Percentiles rank a stretch among this genome's conserved stretches.
These are phyloP conservation scores for Volvox reticuliferus DNA, from an alignment of 139 green algal genomes.

Conservation along the genomic window DNA sequence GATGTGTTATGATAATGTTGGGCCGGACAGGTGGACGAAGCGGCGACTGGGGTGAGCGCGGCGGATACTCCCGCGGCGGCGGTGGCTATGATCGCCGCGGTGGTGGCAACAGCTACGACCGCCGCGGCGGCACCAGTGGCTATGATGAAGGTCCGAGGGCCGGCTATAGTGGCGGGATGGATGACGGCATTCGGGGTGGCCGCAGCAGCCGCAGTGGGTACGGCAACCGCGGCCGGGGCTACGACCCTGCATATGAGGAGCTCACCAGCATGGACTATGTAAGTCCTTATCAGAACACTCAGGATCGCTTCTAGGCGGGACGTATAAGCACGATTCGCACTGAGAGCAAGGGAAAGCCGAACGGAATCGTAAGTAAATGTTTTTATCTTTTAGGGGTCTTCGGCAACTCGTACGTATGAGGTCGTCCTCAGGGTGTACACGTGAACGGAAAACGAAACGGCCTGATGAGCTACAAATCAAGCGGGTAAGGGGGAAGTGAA, in stretches of 20 bases:
- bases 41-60: neutral
- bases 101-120: neutral
- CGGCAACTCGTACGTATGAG: too few relatives aligned
- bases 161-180: neutral
- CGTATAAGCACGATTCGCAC: too few relatives aligned
- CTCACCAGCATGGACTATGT: slow-evolving; percentile 20
- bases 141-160: neutral
- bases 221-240: neutral
- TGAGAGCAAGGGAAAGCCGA: too few relatives aligned
- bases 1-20: too few relatives aligned
- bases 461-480: too few relatives aligned
- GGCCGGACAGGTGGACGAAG: neutral
- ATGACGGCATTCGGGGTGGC: neutral
- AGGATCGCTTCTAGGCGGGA: slow-evolving; percentile 31
- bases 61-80: slow-evolving; percentile 24
- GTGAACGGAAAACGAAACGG: too few relatives aligned
- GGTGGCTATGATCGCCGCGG: slow-evolving; percentile 7
- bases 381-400: too few relatives aligned
- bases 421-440: too few relatives aligned
- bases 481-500: too few relatives aligned
- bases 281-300: neutral
- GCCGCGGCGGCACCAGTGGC: neutral
- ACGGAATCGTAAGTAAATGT: too few relatives aligned
- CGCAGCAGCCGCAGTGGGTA: slow-evolving; percentile 1
- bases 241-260: neutral